These are phyloP conservation scores for Salix koriyanagi DNA, from an alignment of 345 rosid genomes.

Conservation along the genomic window DNA sequence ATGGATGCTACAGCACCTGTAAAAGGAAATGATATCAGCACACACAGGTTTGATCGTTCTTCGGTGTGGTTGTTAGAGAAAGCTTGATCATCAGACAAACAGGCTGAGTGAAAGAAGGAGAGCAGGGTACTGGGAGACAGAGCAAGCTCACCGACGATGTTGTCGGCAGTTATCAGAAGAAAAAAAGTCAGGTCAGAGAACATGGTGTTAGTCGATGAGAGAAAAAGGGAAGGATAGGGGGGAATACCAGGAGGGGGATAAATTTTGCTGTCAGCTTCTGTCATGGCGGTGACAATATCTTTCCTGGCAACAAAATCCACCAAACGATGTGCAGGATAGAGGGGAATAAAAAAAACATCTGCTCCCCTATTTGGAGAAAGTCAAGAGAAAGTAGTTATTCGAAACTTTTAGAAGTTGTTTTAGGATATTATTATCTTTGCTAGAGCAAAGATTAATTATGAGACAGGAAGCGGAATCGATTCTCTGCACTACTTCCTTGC, in stretches of 20 bases:
- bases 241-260: neutral
- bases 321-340: neutral
- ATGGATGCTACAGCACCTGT: slow-evolving; percentile 39
- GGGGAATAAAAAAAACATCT: neutral
- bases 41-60: neutral
- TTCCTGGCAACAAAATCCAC: neutral
- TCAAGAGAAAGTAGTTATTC: slow-evolving; percentile 3
- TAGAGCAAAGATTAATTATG: neutral
- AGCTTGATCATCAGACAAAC: no score
- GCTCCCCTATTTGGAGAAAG: neutral
- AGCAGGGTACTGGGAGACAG: no score
- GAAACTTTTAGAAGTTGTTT: neutral
- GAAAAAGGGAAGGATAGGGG: neutral
- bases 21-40: neutral
- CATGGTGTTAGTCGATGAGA: neutral
- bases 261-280: neutral
- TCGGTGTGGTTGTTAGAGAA: no score
- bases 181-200: neutral
- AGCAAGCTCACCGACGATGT: no score
- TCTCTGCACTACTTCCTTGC: slow-evolving; percentile 2
- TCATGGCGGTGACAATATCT: neutral
- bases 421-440: slow-evolving; percentile 3
- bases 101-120: no score
- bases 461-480: slow-evolving; percentile 15
- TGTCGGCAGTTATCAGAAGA: neutral